phyloP scores from a whole-genome alignment of 768 basidiomycete genomes.

The Mrakia hoshinonis region DNA sequence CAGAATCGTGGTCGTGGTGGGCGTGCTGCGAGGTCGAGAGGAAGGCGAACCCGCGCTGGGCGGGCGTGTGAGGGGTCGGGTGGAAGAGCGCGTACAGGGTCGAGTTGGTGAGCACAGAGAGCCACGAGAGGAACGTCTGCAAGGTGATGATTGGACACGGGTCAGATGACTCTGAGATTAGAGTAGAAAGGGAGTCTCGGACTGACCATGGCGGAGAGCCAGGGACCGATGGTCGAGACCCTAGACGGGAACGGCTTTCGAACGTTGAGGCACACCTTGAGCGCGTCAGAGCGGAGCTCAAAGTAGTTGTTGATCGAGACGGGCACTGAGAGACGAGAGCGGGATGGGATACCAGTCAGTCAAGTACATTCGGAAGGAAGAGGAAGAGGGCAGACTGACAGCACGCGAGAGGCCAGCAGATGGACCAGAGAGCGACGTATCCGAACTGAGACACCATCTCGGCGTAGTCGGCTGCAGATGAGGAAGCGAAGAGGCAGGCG shows the following conservation, averaged over 20 bases:
- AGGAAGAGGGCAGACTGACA: constrained; percentile 43
- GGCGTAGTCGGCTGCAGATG: constrained; percentile 58
- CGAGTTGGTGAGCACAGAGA: constrained; percentile 76
- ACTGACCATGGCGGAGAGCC: constrained; percentile 70
- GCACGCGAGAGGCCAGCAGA: constrained; percentile 87
- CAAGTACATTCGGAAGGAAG: neutral
- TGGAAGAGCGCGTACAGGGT: constrained; percentile 87
- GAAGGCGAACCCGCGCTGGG: neutral
- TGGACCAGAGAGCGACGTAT: constrained; percentile 82
- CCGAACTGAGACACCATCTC: constrained; percentile 93
- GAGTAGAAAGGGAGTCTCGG: neutral
- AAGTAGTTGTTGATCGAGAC: constrained; percentile 81
- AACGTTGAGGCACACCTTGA: constrained; percentile 81
- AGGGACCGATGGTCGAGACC: constrained; percentile 61
- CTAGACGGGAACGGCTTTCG: constrained; percentile 64
- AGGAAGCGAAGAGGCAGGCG: neutral
- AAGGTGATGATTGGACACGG: neutral
- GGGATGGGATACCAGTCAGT: neutral
- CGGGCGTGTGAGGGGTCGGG: constrained; percentile 37
- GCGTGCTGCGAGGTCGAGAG: constrained; percentile 9
- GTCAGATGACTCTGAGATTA: neutral
- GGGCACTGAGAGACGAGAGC: constrained; percentile 48
- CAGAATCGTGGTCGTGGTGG: neutral
- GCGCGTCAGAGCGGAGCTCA: constrained; percentile 85
- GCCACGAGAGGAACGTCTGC: constrained; percentile 69